Evolutionary conservation across 768 basidiomycete species (phyloP).

Genomic region (Calocera viscosa): DNA sequence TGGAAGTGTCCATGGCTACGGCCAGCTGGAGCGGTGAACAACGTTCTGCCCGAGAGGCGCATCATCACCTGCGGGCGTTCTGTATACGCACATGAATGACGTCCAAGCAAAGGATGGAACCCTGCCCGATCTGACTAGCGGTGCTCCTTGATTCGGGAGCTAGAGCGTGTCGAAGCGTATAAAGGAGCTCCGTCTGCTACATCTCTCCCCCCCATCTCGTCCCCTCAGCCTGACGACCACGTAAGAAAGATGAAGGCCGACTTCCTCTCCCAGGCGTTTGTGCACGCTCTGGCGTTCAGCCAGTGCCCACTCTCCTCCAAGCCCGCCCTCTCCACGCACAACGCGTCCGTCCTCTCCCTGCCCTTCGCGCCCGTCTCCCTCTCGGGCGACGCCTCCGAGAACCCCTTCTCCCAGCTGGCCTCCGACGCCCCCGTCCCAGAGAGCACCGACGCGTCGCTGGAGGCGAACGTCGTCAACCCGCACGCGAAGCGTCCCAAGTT

Average conservation of each 20-base stretch:
- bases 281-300: background rate
- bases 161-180: no score
- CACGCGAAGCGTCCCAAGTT: background rate
- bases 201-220: background rate
- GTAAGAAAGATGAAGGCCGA: conserved; percentile 7
- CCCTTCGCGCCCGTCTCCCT: conserved; percentile 6
- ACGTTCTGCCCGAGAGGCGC: no score
- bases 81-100: no score
- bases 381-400: background rate
- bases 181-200: background rate
- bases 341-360: background rate
- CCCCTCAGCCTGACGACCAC: background rate
- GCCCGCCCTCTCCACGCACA: background rate
- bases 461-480: background rate
- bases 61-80: no score
- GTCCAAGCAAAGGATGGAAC: no score
- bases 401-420: background rate
- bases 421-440: background rate
- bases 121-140: no score
- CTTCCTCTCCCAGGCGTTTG: conserved; percentile 1
- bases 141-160: no score
- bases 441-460: background rate
- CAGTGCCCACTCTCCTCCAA: conserved; percentile 7
- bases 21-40: no score
- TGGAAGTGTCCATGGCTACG: no score